phyloP scores from a whole-genome alignment of 2,329 filamentous ascomycete genomes.

The Stemphylium lycopersici region DNA sequence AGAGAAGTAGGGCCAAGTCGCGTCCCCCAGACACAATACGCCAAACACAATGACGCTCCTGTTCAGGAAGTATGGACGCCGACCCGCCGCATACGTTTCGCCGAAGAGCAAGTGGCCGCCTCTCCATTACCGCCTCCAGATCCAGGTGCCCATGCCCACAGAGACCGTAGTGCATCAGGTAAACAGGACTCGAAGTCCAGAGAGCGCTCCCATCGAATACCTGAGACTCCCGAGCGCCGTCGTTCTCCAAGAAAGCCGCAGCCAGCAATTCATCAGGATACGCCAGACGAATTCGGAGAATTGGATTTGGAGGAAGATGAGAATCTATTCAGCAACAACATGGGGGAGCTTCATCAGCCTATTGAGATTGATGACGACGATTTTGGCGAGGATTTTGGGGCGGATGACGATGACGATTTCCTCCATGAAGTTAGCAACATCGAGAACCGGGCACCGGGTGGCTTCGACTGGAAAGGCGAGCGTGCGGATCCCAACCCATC shows the following conservation, averaged over 20 bases:
- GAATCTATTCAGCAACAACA: conserved; percentile 18
- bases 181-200: conserved; percentile 6
- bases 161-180: neutral
- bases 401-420: conserved; percentile 42
- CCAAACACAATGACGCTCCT: conserved; percentile 41
- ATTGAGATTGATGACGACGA: conserved; percentile 20
- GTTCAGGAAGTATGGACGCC: conserved; percentile 37
- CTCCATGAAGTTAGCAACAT: conserved; percentile 52
- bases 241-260: conserved; percentile 17
- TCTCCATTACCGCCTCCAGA: conserved; percentile 22
- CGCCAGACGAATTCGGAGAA: conserved; percentile 31
- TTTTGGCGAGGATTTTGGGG: conserved; percentile 37
- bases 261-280: conserved; percentile 3
- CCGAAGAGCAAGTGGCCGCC: conserved; percentile 20
- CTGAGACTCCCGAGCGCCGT: conserved; percentile 32
- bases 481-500: conserved; percentile 20
- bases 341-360: conserved; percentile 15
- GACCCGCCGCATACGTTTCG: conserved; percentile 34
- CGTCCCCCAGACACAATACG: conserved; percentile 44
- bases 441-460: conserved; percentile 45
- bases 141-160: conserved; percentile 3
- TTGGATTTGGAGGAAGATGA: conserved; percentile 36
- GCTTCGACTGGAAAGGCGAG: conserved; percentile 40
- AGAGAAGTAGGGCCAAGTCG: conserved; percentile 18
- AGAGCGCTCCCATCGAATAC: conserved; percentile 27